A percentile compares a stretch with the other conserved stretches of the same genome.
These are phyloP conservation scores for Eimeria brunetti DNA, from an alignment of 169 alveolate species.

Conservation along the genomic window DNA sequence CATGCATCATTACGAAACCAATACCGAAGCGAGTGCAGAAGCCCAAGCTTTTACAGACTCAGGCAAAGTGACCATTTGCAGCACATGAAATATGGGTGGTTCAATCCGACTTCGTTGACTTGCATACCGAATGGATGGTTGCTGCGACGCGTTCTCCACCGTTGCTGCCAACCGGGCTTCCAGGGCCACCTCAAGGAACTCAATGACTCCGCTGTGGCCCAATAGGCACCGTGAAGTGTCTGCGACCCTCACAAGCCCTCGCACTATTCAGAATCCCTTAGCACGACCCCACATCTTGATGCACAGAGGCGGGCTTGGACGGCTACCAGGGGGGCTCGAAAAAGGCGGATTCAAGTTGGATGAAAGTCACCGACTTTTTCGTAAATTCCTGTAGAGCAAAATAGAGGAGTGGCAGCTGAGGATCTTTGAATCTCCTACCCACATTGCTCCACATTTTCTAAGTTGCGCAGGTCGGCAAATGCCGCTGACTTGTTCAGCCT, in stretches of 20 bases:
- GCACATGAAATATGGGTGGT: neutral
- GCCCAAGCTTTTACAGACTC: neutral
- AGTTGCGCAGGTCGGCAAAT: slow-evolving; percentile 63
- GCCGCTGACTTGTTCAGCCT: slow-evolving; percentile 62
- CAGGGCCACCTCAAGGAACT: slow-evolving; percentile 62
- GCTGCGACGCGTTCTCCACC: slow-evolving; percentile 71
- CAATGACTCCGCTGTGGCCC: slow-evolving; percentile 73
- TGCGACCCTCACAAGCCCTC: neutral
- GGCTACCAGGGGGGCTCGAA: neutral
- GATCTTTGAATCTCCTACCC: slow-evolving; percentile 26
- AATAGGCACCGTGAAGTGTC: slow-evolving; percentile 67
- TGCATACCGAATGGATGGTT: slow-evolving; percentile 51
- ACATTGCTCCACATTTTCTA: slow-evolving; percentile 51
- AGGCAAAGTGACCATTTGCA: neutral
- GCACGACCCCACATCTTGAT: neutral
- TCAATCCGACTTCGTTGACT: neutral
- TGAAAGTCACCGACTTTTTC: slow-evolving; percentile 7
- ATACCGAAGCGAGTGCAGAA: neutral
- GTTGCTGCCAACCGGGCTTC: slow-evolving; percentile 77
- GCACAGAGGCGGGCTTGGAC: neutral
- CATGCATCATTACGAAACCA: neutral
- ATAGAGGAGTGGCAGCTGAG: slow-evolving; percentile 60
- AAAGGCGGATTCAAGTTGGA: neutral
- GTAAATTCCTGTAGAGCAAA: slow-evolving; percentile 12
- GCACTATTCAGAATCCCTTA: neutral